Percentiles rank a stretch among this genome's conserved stretches.
Evolutionary conservation across 257 asterid genomes (phyloP).

Genomic region (Schizonepeta tenuifolia): DNA sequence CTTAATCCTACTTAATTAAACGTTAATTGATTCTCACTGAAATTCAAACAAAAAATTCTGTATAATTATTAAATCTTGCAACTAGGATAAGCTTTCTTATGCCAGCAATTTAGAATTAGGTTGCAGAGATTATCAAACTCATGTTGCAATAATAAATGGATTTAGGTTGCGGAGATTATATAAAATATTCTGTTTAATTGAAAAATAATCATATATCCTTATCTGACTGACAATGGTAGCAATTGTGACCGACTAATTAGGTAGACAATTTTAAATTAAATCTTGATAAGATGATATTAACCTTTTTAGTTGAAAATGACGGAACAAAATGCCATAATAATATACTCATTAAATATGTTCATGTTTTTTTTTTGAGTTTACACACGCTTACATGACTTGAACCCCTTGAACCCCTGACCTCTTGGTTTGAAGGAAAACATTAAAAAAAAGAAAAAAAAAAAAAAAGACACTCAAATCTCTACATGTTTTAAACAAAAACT

Average conservation of each 20-base stretch:
- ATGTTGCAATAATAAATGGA: constrained; percentile 7
- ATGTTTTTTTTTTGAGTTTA: too few species aligned
- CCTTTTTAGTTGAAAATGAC: background rate
- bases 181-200: background rate
- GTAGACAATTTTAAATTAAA: background rate
- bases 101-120: constrained; percentile 17
- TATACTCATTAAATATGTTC: too few species aligned
- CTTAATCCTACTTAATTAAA: background rate
- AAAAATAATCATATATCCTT: background rate
- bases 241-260: background rate
- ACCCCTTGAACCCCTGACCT: too few species aligned
- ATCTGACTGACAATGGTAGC: background rate
- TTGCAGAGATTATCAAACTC: constrained; percentile 24
- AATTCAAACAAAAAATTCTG: background rate
- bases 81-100: background rate
- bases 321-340: background rate
- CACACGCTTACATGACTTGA: too few species aligned
- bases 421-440: too few species aligned
- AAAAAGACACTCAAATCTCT: too few species aligned
- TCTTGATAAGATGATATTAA: background rate
- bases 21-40: constrained; percentile 26
- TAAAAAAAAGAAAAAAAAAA: too few species aligned
- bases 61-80: background rate
- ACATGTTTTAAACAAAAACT: too few species aligned
- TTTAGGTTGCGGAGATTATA: constrained; percentile 12